Conservation (phyloP, 805 yeast species). For the Zygosaccharomyces gambellarensis region DNA sequence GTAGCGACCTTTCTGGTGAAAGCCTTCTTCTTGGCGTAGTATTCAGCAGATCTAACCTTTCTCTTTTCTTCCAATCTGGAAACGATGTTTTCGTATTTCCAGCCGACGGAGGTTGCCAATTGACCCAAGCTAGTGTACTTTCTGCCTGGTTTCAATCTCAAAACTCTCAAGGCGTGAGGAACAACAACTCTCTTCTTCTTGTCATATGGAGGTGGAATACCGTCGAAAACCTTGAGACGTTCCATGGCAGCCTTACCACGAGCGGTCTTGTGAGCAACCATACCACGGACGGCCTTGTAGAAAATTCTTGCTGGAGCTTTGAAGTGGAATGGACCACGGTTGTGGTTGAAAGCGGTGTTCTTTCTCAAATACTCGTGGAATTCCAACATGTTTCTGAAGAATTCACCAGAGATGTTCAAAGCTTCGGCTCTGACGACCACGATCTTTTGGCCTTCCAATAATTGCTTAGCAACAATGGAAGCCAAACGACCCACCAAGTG, state of each 20-base stretch:
- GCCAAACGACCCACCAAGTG: conserved; percentile 99
- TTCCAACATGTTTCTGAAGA: conserved; percentile 99
- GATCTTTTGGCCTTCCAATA: conserved; percentile 95
- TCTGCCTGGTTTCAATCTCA: conserved; percentile 99
- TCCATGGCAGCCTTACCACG: conserved; percentile 99
- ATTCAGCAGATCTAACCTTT: conserved; percentile 97
- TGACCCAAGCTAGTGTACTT: conserved; percentile 98
- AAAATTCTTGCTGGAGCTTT: conserved; percentile 99
- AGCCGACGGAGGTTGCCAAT: conserved; percentile 94
- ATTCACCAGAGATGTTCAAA: conserved; percentile 98
- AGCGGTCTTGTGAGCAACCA: conserved; percentile 99
- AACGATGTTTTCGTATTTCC: conserved; percentile 99
- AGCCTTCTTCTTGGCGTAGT: conserved; percentile 98
- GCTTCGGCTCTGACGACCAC: conserved; percentile 97
- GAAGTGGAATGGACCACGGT: conserved; percentile 99
- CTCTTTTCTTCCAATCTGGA: conserved; percentile 98
- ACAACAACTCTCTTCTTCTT: conserved; percentile 99
- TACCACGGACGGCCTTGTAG: conserved; percentile 99
- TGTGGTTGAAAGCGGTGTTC: conserved; percentile 98
- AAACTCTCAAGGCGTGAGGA: conserved; percentile 98
- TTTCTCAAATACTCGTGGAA: conserved; percentile 99
- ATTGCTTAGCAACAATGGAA: conserved; percentile 96
- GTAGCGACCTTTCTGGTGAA: conserved; percentile 85
- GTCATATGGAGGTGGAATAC: conserved; percentile 99
- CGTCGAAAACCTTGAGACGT: conserved; percentile 99